A percentile compares a stretch with the other conserved stretches of the same genome.
phyloP scores from a whole-genome alignment of 179 eudicot genomes.

The Silene vulgaris region DNA sequence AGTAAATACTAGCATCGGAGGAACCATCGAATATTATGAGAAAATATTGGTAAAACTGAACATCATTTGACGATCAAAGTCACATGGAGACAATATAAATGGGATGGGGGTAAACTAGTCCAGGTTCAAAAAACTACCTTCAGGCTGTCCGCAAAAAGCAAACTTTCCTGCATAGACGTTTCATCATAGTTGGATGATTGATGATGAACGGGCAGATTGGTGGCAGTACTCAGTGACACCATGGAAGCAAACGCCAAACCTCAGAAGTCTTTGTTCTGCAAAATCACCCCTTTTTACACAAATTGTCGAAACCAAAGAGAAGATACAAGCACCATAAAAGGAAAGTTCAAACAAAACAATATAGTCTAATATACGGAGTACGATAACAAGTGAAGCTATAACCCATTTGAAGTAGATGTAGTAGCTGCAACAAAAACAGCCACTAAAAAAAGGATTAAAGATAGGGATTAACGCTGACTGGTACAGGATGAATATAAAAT shows the following conservation, averaged over 20 bases:
- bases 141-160: slow-evolving; percentile 79
- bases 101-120: not conserved
- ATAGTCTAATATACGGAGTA: not conserved
- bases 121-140: slow-evolving; percentile 41
- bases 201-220: slow-evolving; percentile 34
- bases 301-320: not conserved
- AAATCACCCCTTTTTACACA: slow-evolving; percentile 19
- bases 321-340: not conserved
- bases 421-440: slow-evolving; percentile 14
- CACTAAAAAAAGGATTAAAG: not conserved
- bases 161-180: slow-evolving; percentile 74
- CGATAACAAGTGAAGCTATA: slow-evolving; percentile 1
- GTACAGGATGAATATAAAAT: not conserved
- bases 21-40: not conserved
- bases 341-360: not conserved
- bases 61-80: too few relatives aligned
- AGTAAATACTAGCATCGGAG: not conserved
- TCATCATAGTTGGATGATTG: slow-evolving; percentile 65
- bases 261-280: slow-evolving; percentile 34
- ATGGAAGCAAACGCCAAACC: slow-evolving; percentile 32
- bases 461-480: slow-evolving; percentile 1
- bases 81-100: not conserved
- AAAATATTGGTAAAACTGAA: too few relatives aligned
- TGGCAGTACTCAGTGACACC: slow-evolving; percentile 55
- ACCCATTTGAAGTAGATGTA: slow-evolving; percentile 6